Evolutionary conservation across 1,284 basidiomycete genomes (phyloP).

Genomic region (Moesziomyces sp.): DNA sequence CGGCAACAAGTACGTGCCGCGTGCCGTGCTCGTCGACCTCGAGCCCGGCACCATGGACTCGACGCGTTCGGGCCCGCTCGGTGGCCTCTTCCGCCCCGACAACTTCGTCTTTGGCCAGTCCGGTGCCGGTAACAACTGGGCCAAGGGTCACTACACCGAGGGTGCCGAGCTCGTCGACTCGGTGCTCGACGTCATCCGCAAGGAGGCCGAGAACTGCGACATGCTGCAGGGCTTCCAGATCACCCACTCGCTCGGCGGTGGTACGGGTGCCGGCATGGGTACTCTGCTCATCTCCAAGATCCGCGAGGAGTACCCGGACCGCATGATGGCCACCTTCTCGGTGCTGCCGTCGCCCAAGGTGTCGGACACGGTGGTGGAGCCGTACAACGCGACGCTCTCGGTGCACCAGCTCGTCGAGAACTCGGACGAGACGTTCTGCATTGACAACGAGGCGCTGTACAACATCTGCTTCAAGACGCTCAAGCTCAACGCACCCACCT

Average conservation of each 20-base stretch:
- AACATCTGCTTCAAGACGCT: constrained; percentile 82
- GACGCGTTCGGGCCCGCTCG: constrained; percentile 75
- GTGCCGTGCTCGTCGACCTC: constrained; percentile 88
- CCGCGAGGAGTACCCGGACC: constrained; percentile 71
- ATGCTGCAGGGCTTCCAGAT: constrained; percentile 93
- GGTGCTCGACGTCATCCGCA: constrained; percentile 73
- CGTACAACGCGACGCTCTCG: constrained; percentile 90
- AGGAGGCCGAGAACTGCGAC: constrained; percentile 78
- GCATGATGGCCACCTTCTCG: constrained; percentile 93
- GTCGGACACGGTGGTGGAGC: constrained; percentile 95
- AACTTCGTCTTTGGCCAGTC: constrained; percentile 75
- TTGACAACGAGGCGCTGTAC: constrained; percentile 95
- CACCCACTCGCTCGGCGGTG: constrained; percentile 91
- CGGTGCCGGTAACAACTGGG: constrained; percentile 90
- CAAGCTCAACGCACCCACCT: constrained; percentile 73
- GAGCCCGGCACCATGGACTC: constrained; percentile 88
- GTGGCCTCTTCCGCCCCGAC: constrained; percentile 85
- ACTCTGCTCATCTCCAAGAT: constrained; percentile 67
- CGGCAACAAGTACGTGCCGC: constrained; percentile 85
- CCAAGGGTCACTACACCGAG: constrained; percentile 73
- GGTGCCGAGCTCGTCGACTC: constrained; percentile 87
- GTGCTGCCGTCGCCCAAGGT: constrained; percentile 92
- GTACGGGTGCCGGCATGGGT: constrained; percentile 70
- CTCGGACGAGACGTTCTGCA: constrained; percentile 87
- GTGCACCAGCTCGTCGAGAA: constrained; percentile 89